Evolutionary conservation across 2,329 filamentous ascomycete species (phyloP).

Genomic region (Didymosphaeria variabile): DNA sequence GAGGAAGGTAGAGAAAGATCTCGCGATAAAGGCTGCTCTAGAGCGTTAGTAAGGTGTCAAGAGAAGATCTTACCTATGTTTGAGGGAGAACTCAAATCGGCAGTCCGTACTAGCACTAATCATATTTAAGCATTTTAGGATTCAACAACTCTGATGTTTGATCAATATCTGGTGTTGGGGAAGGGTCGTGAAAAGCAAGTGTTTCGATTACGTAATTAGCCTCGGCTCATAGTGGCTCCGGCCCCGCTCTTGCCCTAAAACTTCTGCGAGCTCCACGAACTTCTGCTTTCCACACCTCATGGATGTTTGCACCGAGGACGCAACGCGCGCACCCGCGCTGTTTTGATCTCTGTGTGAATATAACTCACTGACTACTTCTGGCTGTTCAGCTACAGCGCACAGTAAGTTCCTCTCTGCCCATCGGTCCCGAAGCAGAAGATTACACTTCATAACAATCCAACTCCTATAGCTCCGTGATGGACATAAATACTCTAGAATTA

Average conservation of each 20-base stretch:
- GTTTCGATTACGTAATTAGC: slow-evolving; percentile 9
- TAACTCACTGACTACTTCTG: slow-evolving; percentile 1
- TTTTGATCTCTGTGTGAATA: background rate
- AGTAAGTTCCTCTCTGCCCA: slow-evolving; percentile 17
- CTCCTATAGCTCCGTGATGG: slow-evolving; percentile 65
- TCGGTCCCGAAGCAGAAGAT: slow-evolving; percentile 51
- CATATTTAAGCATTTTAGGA: too few relatives aligned
- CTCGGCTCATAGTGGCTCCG: slow-evolving; percentile 11
- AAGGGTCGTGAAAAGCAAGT: background rate
- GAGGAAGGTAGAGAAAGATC: too few relatives aligned
- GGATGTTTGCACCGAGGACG: background rate
- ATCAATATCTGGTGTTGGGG: background rate
- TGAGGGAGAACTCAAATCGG: too few relatives aligned
- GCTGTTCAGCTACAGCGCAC: slow-evolving; percentile 6
- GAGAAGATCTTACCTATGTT: too few relatives aligned
- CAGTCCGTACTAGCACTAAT: too few relatives aligned
- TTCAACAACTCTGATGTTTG: too few relatives aligned
- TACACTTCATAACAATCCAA: slow-evolving; percentile 63
- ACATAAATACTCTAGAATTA: slow-evolving; percentile 64
- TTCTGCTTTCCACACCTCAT: slow-evolving; percentile 3
- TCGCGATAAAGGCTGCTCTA: too few relatives aligned
- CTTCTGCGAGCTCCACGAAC: background rate
- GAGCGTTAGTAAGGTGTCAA: too few relatives aligned
- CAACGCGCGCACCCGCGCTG: slow-evolving; percentile 16
- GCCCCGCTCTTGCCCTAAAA: slow-evolving; percentile 9